These are phyloP conservation scores for Trematosphaeria pertusa DNA, from an alignment of 2,329 filamentous ascomycete species.

Conservation along the genomic window DNA sequence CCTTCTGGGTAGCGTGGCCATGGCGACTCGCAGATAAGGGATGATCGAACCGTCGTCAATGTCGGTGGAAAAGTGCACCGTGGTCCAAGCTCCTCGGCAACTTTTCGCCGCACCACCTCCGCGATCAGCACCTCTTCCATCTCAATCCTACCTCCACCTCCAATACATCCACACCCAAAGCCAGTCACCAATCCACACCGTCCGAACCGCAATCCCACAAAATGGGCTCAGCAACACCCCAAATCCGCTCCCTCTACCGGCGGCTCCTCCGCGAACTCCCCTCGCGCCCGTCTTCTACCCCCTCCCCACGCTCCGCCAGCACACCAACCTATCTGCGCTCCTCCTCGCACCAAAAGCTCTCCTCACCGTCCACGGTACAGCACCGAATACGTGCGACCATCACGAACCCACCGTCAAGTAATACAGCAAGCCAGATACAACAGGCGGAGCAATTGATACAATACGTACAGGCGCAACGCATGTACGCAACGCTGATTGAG, in stretches of 20 bases:
- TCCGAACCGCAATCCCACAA: neutral
- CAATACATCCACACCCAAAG: neutral
- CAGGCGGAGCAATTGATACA: conserved; percentile 79
- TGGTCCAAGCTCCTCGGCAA: conserved; percentile 32
- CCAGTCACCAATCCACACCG: neutral
- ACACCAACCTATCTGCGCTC: conserved; percentile 12
- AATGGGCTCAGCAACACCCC: conserved; percentile 53
- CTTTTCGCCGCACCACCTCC: conserved; percentile 40
- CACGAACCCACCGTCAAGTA: conserved; percentile 34
- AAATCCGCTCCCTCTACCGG: conserved; percentile 81
- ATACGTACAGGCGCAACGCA: conserved; percentile 85
- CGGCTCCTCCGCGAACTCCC: conserved; percentile 89
- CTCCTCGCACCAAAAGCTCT: conserved; percentile 49
- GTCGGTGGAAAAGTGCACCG: conserved; percentile 16
- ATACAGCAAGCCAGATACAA: conserved; percentile 33
- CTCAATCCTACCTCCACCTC: conserved; percentile 5
- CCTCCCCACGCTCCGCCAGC: conserved; percentile 22
- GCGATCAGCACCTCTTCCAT: conserved; percentile 17
- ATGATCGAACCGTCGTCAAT: too few species aligned
- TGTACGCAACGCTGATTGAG: conserved; percentile 81
- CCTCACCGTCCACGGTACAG: conserved; percentile 72
- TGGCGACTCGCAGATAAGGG: conserved; percentile 6
- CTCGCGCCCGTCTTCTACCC: conserved; percentile 65
- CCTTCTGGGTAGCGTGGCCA: conserved; percentile 15
- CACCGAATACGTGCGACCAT: conserved; percentile 71